Base-by-base conservation (phyloP, 805 yeast genomes). In the Metschnikowia matae region DNA sequence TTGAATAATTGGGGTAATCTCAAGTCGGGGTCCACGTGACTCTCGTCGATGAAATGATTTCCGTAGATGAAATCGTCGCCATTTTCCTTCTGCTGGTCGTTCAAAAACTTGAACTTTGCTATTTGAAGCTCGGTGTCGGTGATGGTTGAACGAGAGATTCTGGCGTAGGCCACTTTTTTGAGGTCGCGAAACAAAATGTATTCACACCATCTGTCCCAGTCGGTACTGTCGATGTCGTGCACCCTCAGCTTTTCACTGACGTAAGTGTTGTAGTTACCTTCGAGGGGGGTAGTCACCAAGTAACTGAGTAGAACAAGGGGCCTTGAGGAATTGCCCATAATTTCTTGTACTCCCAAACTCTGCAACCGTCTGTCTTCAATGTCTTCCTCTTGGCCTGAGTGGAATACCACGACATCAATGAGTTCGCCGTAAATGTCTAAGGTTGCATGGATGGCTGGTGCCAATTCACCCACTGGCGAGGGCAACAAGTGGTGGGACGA, bases 171-270 rank as follows among this genome's bases (percentile, higher is more conserved):
- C 1, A 86, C 82, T 68, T 96, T 85, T 65, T 82, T 85, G 68
- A 94, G 72, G 52, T 86, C 84, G 66, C 91, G 87, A 80, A 86
- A 94, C 56, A 94, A 71, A 54, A 94, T 89, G 70, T 94, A 94
- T 71, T 94, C 96, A 71, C 99, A 94, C 99, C 99, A 94, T 71
- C 99, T 82, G 64, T 94, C 99, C 84, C 91, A 88, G 65, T 92
- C 97, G 6, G 85, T 75, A 40, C 91, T 85, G 66, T 94, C 99
- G 55, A 94, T 90, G 66, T 94, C 99, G 61, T 84, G 82, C 92
- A 94, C 89, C 32, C 96, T 87, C 1, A 92, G 83, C 57, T 74
- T 68, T 45, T 85, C 87, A 61, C 95, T 84, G 17, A 91, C 97
- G 68, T 89, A 89, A 1, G 90, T 90, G 70, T 88, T 85, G 75